phyloP scores from a whole-genome alignment of 495 filamentous ascomycete species.

The Penicillium diatomitis region DNA sequence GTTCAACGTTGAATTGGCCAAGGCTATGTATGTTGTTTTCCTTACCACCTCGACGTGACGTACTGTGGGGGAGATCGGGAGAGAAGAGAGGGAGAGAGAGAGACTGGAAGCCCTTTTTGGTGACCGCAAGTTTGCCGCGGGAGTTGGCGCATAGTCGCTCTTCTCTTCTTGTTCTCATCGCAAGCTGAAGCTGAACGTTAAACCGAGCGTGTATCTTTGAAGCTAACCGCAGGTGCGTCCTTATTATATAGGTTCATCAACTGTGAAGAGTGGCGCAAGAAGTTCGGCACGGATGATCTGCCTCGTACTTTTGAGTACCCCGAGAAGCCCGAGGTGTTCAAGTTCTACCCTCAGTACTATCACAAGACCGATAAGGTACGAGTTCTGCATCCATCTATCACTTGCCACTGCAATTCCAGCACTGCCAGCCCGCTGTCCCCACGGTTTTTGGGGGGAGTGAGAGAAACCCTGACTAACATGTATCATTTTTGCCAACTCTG shows the following conservation, averaged over 20 bases:
- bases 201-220: too few relatives aligned
- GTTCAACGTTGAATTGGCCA: conserved; percentile 76
- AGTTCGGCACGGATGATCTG: conserved; percentile 79
- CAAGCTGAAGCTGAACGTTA: not conserved
- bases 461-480: conserved; percentile 3
- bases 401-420: too few relatives aligned
- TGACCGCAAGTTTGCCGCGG: too few relatives aligned
- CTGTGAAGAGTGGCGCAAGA: conserved; percentile 82
- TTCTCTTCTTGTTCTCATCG: not conserved
- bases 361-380: conserved; percentile 95
- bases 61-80: too few relatives aligned
- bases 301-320: conserved; percentile 73
- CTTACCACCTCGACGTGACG: not conserved
- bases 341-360: conserved; percentile 98
- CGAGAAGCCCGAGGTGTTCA: conserved; percentile 79
- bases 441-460: not conserved
- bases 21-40: conserved; percentile 61
- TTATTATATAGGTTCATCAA: conserved; percentile 67
- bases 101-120: too few relatives aligned
- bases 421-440: not conserved
- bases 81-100: too few relatives aligned
- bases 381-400: too few relatives aligned
- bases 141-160: not conserved
- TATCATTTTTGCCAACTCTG: not conserved
- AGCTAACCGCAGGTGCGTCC: not conserved